These are phyloP conservation scores for Ceratobasidium theobromae DNA, from an alignment of 1,284 basidiomycete genomes.

Conservation along the genomic window DNA sequence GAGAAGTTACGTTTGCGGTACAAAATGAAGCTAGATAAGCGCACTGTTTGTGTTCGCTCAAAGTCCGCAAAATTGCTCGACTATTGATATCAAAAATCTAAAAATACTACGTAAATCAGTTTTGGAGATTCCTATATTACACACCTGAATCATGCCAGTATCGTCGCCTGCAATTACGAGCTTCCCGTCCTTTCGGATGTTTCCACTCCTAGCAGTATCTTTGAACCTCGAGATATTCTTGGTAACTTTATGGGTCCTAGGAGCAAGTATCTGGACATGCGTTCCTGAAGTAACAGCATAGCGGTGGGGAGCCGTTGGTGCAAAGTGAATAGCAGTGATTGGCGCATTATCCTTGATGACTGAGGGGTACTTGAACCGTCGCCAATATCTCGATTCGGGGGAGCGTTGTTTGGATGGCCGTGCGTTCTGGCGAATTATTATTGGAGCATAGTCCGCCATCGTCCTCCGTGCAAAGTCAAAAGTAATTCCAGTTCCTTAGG, in stretches of 20 bases:
- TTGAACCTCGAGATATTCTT: constrained; percentile 98
- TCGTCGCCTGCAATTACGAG: constrained; percentile 95
- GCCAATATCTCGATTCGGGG: constrained; percentile 76
- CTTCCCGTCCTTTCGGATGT: constrained; percentile 90
- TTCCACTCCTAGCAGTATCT: constrained; percentile 87
- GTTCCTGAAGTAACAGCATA: constrained; percentile 96
- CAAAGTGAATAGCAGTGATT: constrained; percentile 89
- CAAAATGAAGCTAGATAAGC: constrained; percentile 36
- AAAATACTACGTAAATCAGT: constrained; percentile 12
- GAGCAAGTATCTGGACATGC: constrained; percentile 93
- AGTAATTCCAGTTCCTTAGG: constrained; percentile 41
- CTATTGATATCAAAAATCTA: constrained; percentile 95
- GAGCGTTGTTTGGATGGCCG: constrained; percentile 59
- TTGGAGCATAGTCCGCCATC: constrained; percentile 72
- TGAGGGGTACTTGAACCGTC: constrained; percentile 79
- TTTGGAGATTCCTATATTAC: constrained; percentile 21
- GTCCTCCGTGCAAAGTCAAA: background rate
- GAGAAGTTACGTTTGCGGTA: background rate
- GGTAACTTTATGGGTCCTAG: constrained; percentile 90
- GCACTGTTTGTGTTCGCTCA: constrained; percentile 87
- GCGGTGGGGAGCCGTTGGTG: constrained; percentile 79
- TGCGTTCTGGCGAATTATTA: constrained; percentile 61
- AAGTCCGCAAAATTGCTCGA: constrained; percentile 87
- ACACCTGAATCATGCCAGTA: constrained; percentile 86
- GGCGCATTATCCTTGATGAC: constrained; percentile 95